Evolutionary conservation across 225 moss, liverwort and hornwort species (phyloP), one percentile per base, ranked within the genome.

Genomic region (Pseudisothecium myosuroides): DNA sequence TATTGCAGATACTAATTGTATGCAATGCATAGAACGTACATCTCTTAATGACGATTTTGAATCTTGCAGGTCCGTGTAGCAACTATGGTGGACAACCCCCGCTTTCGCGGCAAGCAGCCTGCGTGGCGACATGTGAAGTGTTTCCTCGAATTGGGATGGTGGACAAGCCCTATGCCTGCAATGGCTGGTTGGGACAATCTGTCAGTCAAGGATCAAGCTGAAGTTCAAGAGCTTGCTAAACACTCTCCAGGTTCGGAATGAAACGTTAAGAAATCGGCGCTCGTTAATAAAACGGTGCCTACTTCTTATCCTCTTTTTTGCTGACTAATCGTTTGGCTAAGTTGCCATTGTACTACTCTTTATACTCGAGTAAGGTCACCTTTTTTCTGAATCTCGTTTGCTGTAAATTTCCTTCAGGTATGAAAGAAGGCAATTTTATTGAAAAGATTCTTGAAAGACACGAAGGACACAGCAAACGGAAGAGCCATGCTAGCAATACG

Each of bases 71-170:
- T 99, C 60, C 99, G 99, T 74, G 92, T 97, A 64, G 96, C 99
- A 90, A 96, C 95, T 39, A 95, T 99, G 96, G 97, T 95, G 87
- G 89, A 95, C 75, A 94, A 91, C 66, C 92, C 89, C 63, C 91
- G 93, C 32, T 96, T 94, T 54, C 91, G 93, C 24, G 99, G 99
- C 74, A 96, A 96, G 90, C 95, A 95, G 85, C 99, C 99, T 79
- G 95, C 97, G 15, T 99, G 99, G 99, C 95, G 97, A 73, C 99
- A 99, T 91, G 96, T 94, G 32, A 95, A 95, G 82, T 99, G 99
- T 88, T 99, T 99, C 68, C 86, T 95, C 24, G 94, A 95, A 11
- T 61, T 93, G 89, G 97, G 97, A 82, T 96, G 95, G 95, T 95
- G 96, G 95, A 92, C 83, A 69, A 93, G 91, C 68, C 92, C 95